Conservation (phyloP, 306 rosid species). For the Quercus alba region DNA sequence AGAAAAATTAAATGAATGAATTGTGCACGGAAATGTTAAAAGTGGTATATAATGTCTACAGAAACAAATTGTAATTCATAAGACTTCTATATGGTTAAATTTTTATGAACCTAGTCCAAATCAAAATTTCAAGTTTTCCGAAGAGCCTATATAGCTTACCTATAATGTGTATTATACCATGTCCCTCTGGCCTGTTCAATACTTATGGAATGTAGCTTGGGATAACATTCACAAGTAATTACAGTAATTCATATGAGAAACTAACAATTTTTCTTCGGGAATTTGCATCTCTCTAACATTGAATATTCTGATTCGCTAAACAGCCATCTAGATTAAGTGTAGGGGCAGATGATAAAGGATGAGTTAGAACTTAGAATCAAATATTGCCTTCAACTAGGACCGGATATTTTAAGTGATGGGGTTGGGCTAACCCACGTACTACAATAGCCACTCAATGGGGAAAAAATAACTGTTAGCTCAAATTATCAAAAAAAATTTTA, state of each 20-base stretch:
- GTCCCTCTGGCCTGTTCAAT: not conserved
- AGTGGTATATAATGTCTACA: not conserved
- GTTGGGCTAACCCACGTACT: not conserved
- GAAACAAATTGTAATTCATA: not conserved
- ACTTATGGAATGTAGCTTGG: not conserved
- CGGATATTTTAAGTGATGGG: not conserved
- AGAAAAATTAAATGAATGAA: conserved; percentile 1
- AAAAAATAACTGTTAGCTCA: not conserved
- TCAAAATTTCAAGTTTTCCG: not conserved
- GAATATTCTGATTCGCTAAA: not conserved
- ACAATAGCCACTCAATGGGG: not conserved
- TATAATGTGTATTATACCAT: conserved; percentile 2
- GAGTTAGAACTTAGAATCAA: not conserved
- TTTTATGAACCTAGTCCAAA: not conserved
- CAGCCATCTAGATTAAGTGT: not conserved
- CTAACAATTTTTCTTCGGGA: not conserved
- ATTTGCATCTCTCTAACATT: not conserved
- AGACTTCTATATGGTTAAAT: not conserved
- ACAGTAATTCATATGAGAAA: not conserved
- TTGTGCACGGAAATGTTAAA: not conserved
- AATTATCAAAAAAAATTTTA: not conserved
- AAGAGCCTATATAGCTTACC: not conserved
- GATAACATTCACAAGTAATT: not conserved
- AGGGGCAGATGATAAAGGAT: not conserved
- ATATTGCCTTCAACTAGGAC: not conserved